A percentile compares a stretch with the other conserved stretches of the same genome.
Conservation (phyloP, 2,329 filamentous ascomycete species). For the Botryosphaeria dothidea region DNA sequence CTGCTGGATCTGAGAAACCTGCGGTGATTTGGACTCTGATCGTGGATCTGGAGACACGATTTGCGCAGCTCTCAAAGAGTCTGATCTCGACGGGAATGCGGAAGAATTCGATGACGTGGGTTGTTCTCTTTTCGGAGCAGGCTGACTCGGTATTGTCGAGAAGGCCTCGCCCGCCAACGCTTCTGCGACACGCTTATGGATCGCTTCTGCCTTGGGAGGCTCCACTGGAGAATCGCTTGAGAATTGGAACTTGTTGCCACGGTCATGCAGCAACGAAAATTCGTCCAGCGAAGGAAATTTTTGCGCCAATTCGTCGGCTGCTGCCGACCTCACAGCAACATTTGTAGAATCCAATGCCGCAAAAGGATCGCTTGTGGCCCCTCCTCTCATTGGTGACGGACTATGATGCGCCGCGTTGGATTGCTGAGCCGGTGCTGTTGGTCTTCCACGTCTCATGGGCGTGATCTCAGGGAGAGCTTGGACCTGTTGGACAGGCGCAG, state of each 20-base stretch:
- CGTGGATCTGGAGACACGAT: conserved; percentile 23
- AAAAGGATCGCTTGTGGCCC: conserved; percentile 79
- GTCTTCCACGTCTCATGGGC: conserved; percentile 88
- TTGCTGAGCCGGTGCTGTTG: conserved; percentile 54
- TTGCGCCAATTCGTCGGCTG: conserved; percentile 76
- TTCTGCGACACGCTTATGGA: conserved; percentile 68
- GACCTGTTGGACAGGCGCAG: conserved; percentile 70
- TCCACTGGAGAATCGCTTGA: conserved; percentile 51
- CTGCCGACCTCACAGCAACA: conserved; percentile 47
- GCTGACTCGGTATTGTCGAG: conserved; percentile 44
- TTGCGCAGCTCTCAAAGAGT: conserved; percentile 34
- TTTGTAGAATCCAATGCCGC: conserved; percentile 77
- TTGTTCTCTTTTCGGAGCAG: conserved; percentile 29
- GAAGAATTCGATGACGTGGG: conserved; percentile 33
- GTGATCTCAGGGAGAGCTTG: conserved; percentile 82
- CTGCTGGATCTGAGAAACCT: conserved; percentile 35
- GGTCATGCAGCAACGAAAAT: conserved; percentile 85
- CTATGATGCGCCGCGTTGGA: conserved; percentile 53
- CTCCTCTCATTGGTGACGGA: conserved; percentile 69
- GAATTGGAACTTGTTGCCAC: conserved; percentile 82
- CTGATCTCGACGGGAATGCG: conserved; percentile 31
- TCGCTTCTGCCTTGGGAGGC: conserved; percentile 31
- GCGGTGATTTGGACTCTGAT: conserved; percentile 30
- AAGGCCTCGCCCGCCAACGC: conserved; percentile 86
- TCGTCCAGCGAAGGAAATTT: conserved; percentile 91